Evolutionary conservation across 2,329 filamentous ascomycete species (phyloP).

Genomic region (Ascochyta pisi): DNA sequence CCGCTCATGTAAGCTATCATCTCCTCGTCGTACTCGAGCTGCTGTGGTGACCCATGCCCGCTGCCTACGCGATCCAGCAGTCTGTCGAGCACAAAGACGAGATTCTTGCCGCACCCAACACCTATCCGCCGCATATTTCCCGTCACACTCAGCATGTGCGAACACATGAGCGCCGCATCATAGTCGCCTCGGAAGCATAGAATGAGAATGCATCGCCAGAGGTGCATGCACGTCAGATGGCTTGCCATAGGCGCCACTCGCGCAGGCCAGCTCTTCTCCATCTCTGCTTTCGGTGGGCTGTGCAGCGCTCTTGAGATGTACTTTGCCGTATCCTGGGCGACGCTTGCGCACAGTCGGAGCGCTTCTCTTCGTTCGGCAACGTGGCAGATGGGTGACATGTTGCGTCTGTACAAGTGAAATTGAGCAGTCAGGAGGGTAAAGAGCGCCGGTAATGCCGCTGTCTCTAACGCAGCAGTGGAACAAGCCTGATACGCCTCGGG

Average conservation of each 20-base stretch:
- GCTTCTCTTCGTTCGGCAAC: constrained; percentile 71
- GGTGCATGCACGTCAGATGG: constrained; percentile 78
- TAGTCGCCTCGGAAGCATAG: constrained; percentile 77
- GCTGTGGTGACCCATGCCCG: constrained; percentile 46
- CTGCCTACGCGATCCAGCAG: constrained; percentile 65
- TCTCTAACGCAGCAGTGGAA: constrained; percentile 72
- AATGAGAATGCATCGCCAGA: constrained; percentile 86
- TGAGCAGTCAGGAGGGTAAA: constrained; percentile 82
- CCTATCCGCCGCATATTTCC: constrained; percentile 76
- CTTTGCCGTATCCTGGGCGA: constrained; percentile 78
- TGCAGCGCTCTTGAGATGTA: constrained; percentile 73
- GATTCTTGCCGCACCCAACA: constrained; percentile 77
- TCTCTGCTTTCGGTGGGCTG: constrained; percentile 41
- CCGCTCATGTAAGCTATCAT: constrained; percentile 84
- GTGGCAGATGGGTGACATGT: constrained; percentile 76
- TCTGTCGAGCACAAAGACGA: constrained; percentile 78
- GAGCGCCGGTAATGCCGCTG: constrained; percentile 75
- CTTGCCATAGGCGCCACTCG: constrained; percentile 72
- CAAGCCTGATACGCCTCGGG: constrained; percentile 75
- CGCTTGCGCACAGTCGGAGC: constrained; percentile 76
- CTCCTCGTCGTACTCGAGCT: constrained; percentile 77
- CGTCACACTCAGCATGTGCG: constrained; percentile 74
- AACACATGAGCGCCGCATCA: constrained; percentile 73
- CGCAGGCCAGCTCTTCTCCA: constrained; percentile 56
- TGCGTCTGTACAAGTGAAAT: constrained; percentile 87